A percentile compares a stretch with the other conserved stretches of the same genome.
Evolutionary conservation across 805 yeast genomes (phyloP).

Genomic region (Yarrowia bubula): DNA sequence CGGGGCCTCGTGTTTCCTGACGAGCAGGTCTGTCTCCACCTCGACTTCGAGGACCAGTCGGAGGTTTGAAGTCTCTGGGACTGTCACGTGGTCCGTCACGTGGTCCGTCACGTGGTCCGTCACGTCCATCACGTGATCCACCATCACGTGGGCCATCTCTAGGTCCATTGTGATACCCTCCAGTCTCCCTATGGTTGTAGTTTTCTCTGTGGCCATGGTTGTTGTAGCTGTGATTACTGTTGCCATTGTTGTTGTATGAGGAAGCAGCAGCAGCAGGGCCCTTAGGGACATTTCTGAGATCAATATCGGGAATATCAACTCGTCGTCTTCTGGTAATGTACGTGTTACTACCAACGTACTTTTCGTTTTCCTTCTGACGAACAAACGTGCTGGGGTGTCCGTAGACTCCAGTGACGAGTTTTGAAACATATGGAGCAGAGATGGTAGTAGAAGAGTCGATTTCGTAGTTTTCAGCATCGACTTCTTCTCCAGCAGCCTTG

Average conservation of each 20-base stretch:
- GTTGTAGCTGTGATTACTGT: slow-evolving; percentile 26
- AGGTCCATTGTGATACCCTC: slow-evolving; percentile 3
- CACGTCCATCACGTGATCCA: not conserved
- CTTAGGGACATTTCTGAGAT: not conserved
- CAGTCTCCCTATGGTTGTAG: not conserved
- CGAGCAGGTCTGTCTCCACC: slow-evolving; percentile 25
- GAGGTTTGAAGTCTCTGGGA: slow-evolving; percentile 5
- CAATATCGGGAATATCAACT: slow-evolving; percentile 2
- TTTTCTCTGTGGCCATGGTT: not conserved
- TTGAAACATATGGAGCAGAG: slow-evolving; percentile 28
- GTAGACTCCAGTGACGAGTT: slow-evolving; percentile 29
- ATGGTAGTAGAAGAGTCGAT: not conserved
- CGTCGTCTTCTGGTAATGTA: slow-evolving; percentile 25
- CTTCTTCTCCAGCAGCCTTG: not conserved
- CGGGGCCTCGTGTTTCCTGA: slow-evolving; percentile 10
- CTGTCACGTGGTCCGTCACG: not conserved
- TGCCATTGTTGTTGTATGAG: slow-evolving; percentile 9
- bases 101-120: not conserved
- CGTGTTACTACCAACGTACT: slow-evolving; percentile 26
- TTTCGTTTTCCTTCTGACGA: slow-evolving; percentile 30
- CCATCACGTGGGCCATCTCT: not conserved
- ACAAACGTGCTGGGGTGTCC: slow-evolving; percentile 33
- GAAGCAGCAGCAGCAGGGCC: not conserved
- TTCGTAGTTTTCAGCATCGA: not conserved
- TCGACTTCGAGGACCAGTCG: slow-evolving; percentile 7